Evolutionary conservation across 345 rosid genomes (phyloP), one percentile per base, ranked within the genome.

Genomic region (Erodium maritimum): DNA sequence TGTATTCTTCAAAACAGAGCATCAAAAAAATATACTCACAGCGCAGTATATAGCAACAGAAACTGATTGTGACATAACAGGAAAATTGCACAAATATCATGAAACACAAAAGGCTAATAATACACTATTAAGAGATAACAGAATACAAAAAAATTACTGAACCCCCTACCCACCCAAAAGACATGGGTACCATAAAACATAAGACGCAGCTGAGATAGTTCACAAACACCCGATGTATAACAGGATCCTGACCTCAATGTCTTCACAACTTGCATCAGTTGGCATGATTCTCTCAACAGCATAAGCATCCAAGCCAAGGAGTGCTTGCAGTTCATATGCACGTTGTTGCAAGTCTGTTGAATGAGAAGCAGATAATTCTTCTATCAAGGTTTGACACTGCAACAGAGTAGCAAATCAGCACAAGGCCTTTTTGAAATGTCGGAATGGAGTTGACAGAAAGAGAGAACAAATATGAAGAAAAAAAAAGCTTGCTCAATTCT

Each of bases 281-380:
- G 99, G 99, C 79, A 89, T 70, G 54, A 87, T 78, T 59, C 62
- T 64, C 72, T 76, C 84, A 56, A 87, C 81, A 68, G 96, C 78
- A 18, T 23, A 78, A 55, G 76, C 79, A 78, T 87, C 95, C 54
- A 93, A 77, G 61, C 74, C 75, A 69, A 81, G 46, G 58, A 85
- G 73, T 55, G 90, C 84, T 74, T 89, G 91, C 62, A 93, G 85
- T 78, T 93, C 99, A 71, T 93, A 93, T 10, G 97, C 97, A 65
- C 96, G 96, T 68, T 93, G 99, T 83, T 93, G 99, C 72, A 93
- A 72, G 75, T 93, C 99, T 61, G 97, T 85, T 62, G 96, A 93
- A 75, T 89, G 94, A 67, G 99, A 89, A 67, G 88, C 95, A 64
- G 85, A 73, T 65, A 85, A 73, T 73, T 87, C 97, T 72, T 89